Percentiles rank a stretch among this genome's conserved stretches.
These are phyloP conservation scores for Carpinus viminea DNA, from an alignment of 306 rosid genomes.

Conservation along the genomic window DNA sequence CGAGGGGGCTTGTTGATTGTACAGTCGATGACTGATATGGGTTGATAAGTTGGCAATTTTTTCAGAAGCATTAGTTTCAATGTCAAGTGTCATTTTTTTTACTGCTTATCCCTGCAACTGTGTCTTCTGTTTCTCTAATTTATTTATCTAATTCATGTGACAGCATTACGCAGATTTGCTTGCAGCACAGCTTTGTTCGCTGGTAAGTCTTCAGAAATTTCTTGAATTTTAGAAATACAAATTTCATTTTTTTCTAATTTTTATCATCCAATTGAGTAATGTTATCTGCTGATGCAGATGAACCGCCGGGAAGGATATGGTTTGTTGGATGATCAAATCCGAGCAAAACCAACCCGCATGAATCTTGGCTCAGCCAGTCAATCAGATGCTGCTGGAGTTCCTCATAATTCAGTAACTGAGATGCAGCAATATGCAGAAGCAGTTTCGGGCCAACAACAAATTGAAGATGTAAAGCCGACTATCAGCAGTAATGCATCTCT, in stretches of 20 bases:
- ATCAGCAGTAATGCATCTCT: slow-evolving; percentile 50
- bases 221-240: slow-evolving; percentile 9
- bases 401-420: slow-evolving; percentile 56
- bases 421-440: slow-evolving; percentile 79
- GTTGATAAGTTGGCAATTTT: slow-evolving; percentile 8
- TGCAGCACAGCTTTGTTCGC: slow-evolving; percentile 58
- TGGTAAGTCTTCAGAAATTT: slow-evolving; percentile 53
- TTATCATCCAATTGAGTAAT: neutral
- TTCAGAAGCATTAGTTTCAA: slow-evolving; percentile 2
- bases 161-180: slow-evolving; percentile 94
- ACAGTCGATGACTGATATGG: neutral
- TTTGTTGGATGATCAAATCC: slow-evolving; percentile 56
- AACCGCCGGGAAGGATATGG: slow-evolving; percentile 61
- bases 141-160: slow-evolving; percentile 35
- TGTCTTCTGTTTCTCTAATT: slow-evolving; percentile 36
- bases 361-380: slow-evolving; percentile 55
- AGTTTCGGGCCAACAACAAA: slow-evolving; percentile 55
- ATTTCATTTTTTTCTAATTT: slow-evolving; percentile 3
- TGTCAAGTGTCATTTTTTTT: neutral
- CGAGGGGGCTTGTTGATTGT: slow-evolving; percentile 12
- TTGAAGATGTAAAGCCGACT: slow-evolving; percentile 63
- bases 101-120: slow-evolving; percentile 20
- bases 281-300: slow-evolving; percentile 54
- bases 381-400: slow-evolving; percentile 42
- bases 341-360: slow-evolving; percentile 49